Conservation (phyloP, 345 rosid genomes). For the Linum trigynum region DNA sequence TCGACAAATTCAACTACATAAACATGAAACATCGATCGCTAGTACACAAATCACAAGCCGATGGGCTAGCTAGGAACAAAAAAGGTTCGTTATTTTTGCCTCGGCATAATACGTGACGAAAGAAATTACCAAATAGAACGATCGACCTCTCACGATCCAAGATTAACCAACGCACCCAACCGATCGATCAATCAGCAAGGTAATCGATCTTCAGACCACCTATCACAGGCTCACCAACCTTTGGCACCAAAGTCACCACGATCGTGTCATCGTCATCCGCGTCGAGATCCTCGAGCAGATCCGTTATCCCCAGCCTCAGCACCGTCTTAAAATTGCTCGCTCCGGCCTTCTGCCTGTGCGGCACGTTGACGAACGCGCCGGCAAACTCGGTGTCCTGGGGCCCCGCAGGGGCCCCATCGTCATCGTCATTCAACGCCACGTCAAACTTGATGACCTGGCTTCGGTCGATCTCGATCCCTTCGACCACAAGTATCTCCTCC, state of each 20-base stretch:
- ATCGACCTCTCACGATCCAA: no score
- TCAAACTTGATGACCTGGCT: not conserved
- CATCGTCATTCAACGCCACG: not conserved
- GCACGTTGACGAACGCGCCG: conserved; percentile 4
- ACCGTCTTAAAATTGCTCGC: not conserved
- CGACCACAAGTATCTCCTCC: conserved; percentile 2
- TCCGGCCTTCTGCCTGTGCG: not conserved
- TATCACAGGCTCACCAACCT: not conserved
- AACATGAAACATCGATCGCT: no score
- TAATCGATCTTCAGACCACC: conserved; percentile 5
- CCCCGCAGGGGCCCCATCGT: not conserved
- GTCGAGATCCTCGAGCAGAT: not conserved
- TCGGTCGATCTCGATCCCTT: conserved; percentile 1
- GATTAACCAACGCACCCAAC: no score
- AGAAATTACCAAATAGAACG: no score
- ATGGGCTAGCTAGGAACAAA: no score
- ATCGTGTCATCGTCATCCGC: conserved; percentile 1
- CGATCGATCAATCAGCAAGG: not conserved
- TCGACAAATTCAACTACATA: no score
- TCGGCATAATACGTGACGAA: no score
- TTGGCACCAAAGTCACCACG: not conserved
- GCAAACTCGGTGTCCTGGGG: conserved; percentile 3
- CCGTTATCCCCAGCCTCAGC: not conserved
- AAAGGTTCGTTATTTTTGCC: no score
- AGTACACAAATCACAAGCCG: no score